Evolutionary conservation across 345 rosid species (phyloP).

Genomic region (Brassica rapa): DNA sequence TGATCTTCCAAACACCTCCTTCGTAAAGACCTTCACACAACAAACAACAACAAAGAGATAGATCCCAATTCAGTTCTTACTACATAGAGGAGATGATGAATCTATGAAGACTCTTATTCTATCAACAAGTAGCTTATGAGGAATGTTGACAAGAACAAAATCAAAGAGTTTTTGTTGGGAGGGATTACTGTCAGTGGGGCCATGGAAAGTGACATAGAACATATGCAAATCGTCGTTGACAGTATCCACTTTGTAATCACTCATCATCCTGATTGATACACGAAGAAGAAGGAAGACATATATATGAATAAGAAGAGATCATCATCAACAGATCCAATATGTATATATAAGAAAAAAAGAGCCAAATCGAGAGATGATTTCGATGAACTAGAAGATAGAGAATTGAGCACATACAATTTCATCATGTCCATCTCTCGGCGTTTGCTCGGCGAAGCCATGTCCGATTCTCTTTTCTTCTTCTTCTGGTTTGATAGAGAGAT

Average conservation of each 20-base stretch:
- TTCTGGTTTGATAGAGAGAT: slow-evolving; percentile 3
- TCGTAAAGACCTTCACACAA: slow-evolving; percentile 71
- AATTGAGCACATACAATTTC: slow-evolving; percentile 54
- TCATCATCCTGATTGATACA: slow-evolving; percentile 62
- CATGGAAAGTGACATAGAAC: slow-evolving; percentile 64
- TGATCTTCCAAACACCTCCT: slow-evolving; percentile 91
- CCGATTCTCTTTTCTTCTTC: slow-evolving; percentile 20
- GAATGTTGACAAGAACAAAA: neutral
- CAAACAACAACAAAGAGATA: neutral
- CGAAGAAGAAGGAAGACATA: neutral
- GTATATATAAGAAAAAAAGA: neutral
- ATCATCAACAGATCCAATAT: neutral
- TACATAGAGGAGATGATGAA: too few relatives aligned
- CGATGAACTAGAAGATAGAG: neutral
- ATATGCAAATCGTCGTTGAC: slow-evolving; percentile 64
- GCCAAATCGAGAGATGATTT: neutral
- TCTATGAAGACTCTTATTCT: too few relatives aligned
- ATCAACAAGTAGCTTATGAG: slow-evolving; percentile 15
- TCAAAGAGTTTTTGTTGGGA: neutral
- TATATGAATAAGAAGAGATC: neutral
- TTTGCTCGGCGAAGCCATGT: slow-evolving; percentile 77
- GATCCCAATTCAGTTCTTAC: too few relatives aligned
- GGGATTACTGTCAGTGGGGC: slow-evolving; percentile 66
- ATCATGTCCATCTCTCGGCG: slow-evolving; percentile 80
- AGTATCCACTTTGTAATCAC: slow-evolving; percentile 71